phyloP scores from a whole-genome alignment of 768 basidiomycete genomes.

The Chalciporus chontae region DNA sequence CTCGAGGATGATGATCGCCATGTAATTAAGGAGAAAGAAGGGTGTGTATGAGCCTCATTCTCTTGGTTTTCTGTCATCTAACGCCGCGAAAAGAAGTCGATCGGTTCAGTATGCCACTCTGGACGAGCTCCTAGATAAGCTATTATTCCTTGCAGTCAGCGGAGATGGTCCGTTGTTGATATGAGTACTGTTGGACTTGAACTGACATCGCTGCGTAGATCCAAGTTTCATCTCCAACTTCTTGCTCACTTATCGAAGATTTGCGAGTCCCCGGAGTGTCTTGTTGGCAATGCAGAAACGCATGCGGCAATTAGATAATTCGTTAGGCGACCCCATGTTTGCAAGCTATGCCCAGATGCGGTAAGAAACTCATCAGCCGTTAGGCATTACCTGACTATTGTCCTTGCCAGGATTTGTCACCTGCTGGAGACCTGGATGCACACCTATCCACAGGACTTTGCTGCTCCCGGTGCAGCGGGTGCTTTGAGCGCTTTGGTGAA shows the following conservation, averaged over 20 bases:
- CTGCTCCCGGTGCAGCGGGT: slow-evolving; percentile 67
- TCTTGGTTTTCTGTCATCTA: slow-evolving; percentile 6
- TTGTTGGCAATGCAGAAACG: slow-evolving; percentile 87
- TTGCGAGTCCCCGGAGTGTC: slow-evolving; percentile 73
- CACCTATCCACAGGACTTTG: slow-evolving; percentile 76
- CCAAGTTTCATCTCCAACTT: slow-evolving; percentile 76
- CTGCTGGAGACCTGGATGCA: slow-evolving; percentile 76
- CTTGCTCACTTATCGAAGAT: slow-evolving; percentile 79
- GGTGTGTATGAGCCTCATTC: slow-evolving; percentile 37
- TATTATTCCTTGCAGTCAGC: slow-evolving; percentile 78
- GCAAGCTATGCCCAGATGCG: slow-evolving; percentile 88
- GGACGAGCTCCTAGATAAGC: slow-evolving; percentile 78
- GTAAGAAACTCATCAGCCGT: slow-evolving; percentile 34
- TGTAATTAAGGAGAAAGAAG: slow-evolving; percentile 43
- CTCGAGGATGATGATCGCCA: slow-evolving; percentile 25
- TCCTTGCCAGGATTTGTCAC: slow-evolving; percentile 62
- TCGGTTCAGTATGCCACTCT: slow-evolving; percentile 71
- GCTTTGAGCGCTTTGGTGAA: slow-evolving; percentile 75
- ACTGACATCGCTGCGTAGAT: slow-evolving; percentile 42
- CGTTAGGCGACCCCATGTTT: slow-evolving; percentile 77
- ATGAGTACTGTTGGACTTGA: slow-evolving; percentile 5
- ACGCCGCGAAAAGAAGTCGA: slow-evolving; percentile 34
- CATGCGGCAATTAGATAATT: slow-evolving; percentile 71
- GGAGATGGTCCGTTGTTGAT: slow-evolving; percentile 60
- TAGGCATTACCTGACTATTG: slow-evolving; percentile 1